Percentiles rank a stretch among this genome's conserved stretches.
Conservation (phyloP, 139 green algal species). For the Deuterostichococcus epilithicus region DNA sequence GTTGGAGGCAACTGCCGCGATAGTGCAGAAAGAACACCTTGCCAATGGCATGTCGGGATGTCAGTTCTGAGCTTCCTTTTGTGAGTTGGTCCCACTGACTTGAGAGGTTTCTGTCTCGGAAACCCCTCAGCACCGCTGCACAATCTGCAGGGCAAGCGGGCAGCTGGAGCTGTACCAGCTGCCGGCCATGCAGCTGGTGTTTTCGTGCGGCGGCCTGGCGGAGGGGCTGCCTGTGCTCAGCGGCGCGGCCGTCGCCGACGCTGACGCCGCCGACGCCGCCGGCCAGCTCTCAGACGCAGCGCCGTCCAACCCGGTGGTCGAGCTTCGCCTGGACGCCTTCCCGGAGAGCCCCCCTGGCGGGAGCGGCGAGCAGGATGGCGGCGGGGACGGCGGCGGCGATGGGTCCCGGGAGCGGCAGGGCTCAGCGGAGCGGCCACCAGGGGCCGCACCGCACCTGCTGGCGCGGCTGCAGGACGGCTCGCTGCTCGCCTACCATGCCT, state of each 20-base stretch:
- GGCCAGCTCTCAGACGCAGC: not conserved
- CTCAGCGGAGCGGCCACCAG: not conserved
- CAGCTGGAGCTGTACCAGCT: constrained; percentile 51
- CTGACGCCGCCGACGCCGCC: not conserved
- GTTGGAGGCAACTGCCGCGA: too few species aligned
- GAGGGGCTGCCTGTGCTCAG: constrained; percentile 16
- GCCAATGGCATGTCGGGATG: too few species aligned
- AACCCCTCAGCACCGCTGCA: too few species aligned
- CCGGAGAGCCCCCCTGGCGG: not conserved
- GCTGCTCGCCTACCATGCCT: constrained; percentile 66
- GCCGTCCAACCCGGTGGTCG: constrained; percentile 13
- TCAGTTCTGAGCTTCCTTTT: too few species aligned
- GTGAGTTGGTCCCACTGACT: too few species aligned
- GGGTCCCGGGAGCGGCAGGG: not conserved
- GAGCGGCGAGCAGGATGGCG: not conserved
- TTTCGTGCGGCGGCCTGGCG: constrained; percentile 17
- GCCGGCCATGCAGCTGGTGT: constrained; percentile 43
- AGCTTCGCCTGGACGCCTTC: constrained; percentile 48
- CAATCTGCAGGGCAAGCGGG: constrained; percentile 20
- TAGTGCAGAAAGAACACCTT: too few species aligned
- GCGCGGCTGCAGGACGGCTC: constrained; percentile 50
- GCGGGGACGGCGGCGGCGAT: not conserved
- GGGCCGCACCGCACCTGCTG: constrained; percentile 44
- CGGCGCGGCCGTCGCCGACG: not conserved
- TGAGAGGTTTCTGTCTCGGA: too few species aligned